phyloP scores from a whole-genome alignment of 2,329 filamentous ascomycete species.

The Bretziella fagacearum region DNA sequence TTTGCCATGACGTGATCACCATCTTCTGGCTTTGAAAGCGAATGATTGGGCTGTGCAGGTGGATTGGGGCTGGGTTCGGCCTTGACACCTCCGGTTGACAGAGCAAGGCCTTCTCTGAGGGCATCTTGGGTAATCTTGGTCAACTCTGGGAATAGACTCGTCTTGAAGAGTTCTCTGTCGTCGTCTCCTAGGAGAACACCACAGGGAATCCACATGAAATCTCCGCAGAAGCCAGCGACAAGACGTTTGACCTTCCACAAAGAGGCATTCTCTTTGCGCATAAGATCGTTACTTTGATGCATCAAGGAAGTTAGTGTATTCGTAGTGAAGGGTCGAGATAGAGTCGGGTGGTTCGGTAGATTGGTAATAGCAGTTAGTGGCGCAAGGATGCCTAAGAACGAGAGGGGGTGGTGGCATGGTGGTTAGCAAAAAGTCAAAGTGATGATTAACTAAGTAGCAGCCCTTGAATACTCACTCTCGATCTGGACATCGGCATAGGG shows the following conservation, averaged over 20 bases:
- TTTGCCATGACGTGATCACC: background rate
- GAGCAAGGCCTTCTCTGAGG: constrained; percentile 8
- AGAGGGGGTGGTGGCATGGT: constrained; percentile 16
- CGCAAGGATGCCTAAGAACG: constrained; percentile 46
- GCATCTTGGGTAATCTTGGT: constrained; percentile 19
- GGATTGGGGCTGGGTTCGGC: background rate
- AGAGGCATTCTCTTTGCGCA: constrained; percentile 57
- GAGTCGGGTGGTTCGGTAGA: constrained; percentile 53
- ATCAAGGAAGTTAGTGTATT: constrained; percentile 56
- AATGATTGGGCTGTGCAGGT: background rate
- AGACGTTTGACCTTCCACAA: constrained; percentile 61
- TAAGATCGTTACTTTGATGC: constrained; percentile 49
- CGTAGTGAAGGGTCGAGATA: constrained; percentile 59
- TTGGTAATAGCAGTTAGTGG: constrained; percentile 61
- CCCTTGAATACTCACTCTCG: constrained; percentile 41
- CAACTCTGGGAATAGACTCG: constrained; percentile 28
- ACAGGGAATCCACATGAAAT: constrained; percentile 51
- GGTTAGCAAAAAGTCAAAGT: background rate
- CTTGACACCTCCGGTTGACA: background rate
- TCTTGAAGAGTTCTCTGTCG: constrained; percentile 38
- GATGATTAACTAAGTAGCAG: too few relatives aligned
- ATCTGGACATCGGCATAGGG: constrained; percentile 57
- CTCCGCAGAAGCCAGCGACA: constrained; percentile 55
- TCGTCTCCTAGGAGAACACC: constrained; percentile 38
- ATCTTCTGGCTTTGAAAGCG: background rate